Percentiles rank a stretch among this genome's conserved stretches.
Conservation (phyloP, 495 filamentous ascomycete genomes). For the Penicillium bovifimosum region DNA sequence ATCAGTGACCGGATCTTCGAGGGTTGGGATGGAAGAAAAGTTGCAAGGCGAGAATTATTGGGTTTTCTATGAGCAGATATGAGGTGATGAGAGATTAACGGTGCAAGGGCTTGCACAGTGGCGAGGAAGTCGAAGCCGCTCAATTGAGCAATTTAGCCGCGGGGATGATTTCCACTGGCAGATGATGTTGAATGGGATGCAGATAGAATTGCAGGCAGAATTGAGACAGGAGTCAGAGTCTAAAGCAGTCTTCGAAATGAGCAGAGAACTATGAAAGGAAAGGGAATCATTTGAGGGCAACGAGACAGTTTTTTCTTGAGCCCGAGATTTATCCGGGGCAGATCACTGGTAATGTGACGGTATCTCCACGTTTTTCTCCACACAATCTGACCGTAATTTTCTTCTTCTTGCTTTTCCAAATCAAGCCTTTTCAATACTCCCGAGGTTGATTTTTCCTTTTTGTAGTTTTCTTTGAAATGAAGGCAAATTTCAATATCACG, state of each 20-base stretch:
- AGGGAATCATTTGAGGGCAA: not conserved
- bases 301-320: too few relatives aligned
- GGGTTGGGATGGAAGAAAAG: not conserved
- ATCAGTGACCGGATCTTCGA: not conserved
- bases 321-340: constrained; percentile 2
- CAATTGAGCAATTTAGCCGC: not conserved
- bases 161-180: not conserved
- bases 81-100: not conserved
- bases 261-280: not conserved
- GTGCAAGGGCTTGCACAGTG: not conserved
- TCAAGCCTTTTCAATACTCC: too few relatives aligned
- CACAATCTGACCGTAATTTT: not conserved
- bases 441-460: too few relatives aligned
- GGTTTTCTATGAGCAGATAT: not conserved
- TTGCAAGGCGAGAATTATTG: not conserved
- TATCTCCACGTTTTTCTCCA: constrained; percentile 4
- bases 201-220: not conserved
- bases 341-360: not conserved
- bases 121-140: constrained; percentile 8
- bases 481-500: too few relatives aligned
- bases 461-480: too few relatives aligned
- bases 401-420: too few relatives aligned
- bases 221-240: not conserved
- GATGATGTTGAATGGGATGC: not conserved
- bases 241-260: not conserved